These are phyloP conservation scores for Xylariales sp. DNA, from an alignment of 2,329 filamentous ascomycete genomes.

Conservation along the genomic window DNA sequence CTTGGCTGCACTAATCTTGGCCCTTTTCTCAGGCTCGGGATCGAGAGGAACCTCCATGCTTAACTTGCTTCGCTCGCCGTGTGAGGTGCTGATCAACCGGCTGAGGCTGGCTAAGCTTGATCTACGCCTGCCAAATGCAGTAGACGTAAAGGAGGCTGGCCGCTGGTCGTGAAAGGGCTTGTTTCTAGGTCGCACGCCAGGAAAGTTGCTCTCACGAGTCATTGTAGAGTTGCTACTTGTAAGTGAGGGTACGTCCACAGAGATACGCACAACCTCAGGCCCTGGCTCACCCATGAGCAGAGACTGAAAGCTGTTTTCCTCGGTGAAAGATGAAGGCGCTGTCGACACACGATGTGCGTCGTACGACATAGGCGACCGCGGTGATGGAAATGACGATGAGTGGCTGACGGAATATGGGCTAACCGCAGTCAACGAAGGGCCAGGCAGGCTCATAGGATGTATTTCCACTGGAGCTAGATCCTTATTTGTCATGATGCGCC, in stretches of 20 bases:
- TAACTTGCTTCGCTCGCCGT: constrained; percentile 71
- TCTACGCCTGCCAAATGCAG: constrained; percentile 63
- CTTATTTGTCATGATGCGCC: constrained; percentile 33
- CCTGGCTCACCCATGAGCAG: constrained; percentile 70
- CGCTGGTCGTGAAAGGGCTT: constrained; percentile 49
- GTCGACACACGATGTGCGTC: constrained; percentile 72
- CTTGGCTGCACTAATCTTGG: constrained; percentile 60
- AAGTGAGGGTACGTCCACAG: constrained; percentile 67
- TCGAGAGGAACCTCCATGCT: constrained; percentile 62
- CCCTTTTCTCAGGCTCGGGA: constrained; percentile 51
- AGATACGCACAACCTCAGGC: constrained; percentile 64
- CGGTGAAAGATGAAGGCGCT: constrained; percentile 67
- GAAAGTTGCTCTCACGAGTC: constrained; percentile 62
- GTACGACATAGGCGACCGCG: constrained; percentile 63
- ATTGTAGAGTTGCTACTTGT: constrained; percentile 76
- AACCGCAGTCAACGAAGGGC: constrained; percentile 42
- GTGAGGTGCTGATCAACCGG: constrained; percentile 69
- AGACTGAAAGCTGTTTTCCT: constrained; percentile 68
- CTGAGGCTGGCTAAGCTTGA: constrained; percentile 75
- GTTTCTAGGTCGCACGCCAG: constrained; percentile 28
- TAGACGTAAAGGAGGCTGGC: constrained; percentile 57
- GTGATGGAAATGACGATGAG: constrained; percentile 65
- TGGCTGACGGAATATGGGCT: constrained; percentile 63
- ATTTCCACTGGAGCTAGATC: constrained; percentile 50
- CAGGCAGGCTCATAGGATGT: constrained; percentile 38